Conservation (phyloP, 805 yeast species). For the Myxozyma melibiosi region DNA sequence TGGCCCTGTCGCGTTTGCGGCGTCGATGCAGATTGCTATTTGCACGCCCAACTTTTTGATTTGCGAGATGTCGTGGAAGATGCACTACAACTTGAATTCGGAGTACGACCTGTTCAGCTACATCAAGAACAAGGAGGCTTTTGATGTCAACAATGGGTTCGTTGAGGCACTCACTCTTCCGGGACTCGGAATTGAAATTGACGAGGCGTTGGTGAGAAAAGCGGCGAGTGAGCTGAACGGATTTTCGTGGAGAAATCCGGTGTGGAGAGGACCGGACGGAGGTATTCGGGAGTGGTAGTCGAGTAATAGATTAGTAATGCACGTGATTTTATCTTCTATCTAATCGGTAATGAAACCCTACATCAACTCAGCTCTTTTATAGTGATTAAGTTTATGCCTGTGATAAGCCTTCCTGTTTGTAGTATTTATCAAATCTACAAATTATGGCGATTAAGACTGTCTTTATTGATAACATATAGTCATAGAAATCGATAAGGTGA, state of each 20-base stretch:
- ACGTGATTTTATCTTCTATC: no score
- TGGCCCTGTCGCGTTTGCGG: slow-evolving; percentile 40
- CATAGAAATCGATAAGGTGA: neutral
- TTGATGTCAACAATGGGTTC: slow-evolving; percentile 36
- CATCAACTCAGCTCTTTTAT: no score
- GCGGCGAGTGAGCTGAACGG: slow-evolving; percentile 28
- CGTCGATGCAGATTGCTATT: slow-evolving; percentile 37
- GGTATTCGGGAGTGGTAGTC: slow-evolving; percentile 39
- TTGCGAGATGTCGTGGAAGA: slow-evolving; percentile 37
- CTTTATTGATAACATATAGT: neutral
- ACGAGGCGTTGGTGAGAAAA: slow-evolving; percentile 34
- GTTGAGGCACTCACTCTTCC: slow-evolving; percentile 35
- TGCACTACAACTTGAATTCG: slow-evolving; percentile 38
- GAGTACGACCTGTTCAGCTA: slow-evolving; percentile 37
- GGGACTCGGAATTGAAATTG: slow-evolving; percentile 39
- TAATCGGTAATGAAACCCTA: no score
- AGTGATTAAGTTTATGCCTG: no score
- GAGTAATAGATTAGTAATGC: no score
- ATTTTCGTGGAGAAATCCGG: slow-evolving; percentile 40
- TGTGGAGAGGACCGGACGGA: slow-evolving; percentile 39
- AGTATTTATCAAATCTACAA: neutral
- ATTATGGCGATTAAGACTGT: neutral
- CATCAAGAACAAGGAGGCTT: slow-evolving; percentile 34
- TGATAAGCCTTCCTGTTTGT: neutral
- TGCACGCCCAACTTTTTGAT: slow-evolving; percentile 36